Evolutionary conservation across 805 yeast species (phyloP), one percentile per base, ranked within the genome.

Genomic region (Yueomyces sinensis): DNA sequence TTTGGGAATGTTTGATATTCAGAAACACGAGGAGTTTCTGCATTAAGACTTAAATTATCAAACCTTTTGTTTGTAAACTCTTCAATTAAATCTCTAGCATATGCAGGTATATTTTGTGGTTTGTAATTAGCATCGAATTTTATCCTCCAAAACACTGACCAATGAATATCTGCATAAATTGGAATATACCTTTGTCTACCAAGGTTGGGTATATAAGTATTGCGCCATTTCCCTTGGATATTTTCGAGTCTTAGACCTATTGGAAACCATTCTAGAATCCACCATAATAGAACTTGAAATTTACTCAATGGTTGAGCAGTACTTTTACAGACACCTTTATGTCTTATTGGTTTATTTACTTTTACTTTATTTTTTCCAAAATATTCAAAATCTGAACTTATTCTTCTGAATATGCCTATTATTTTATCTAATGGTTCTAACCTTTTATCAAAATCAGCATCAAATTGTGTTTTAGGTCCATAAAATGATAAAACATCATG

Each of bases 211-310:
- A 56, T 45, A 43, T 62, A 70, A 4, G 57, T 52, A 32, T 64
- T 59, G 37, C 53, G 56, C 79, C 81, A 74, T 43, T 62, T 58
- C 2, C 74, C 73, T 3, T 58, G 45, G 4, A 43, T 40, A 43
- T 68, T 59, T 43, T 73, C 75, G 29, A 65, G 50, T 41, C 68
- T 65, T 20, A 65, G 61, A 0, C 74, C 74, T 31, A 75, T 45
- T 1, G 84, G 83, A n/a, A 77, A 39, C 13, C 70, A 51, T 42
- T 77, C 86, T 11, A 73, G 47, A 3, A 67, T 3, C 82, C 82
- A 76, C 83, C 83, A 77, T 5, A 59, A 41, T 0, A 71, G 3
- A 9, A 39, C 16, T 25, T 37, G 30, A 6, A 34, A 32, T 29
- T 17, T 38, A 17, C 29, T 37, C 6, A 35, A 27, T 16, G n/a